A percentile compares a stretch with the other conserved stretches of the same genome.
These are phyloP conservation scores for Cytospora paraplurivora DNA, from an alignment of 2,329 filamentous ascomycete species.

Conservation along the genomic window DNA sequence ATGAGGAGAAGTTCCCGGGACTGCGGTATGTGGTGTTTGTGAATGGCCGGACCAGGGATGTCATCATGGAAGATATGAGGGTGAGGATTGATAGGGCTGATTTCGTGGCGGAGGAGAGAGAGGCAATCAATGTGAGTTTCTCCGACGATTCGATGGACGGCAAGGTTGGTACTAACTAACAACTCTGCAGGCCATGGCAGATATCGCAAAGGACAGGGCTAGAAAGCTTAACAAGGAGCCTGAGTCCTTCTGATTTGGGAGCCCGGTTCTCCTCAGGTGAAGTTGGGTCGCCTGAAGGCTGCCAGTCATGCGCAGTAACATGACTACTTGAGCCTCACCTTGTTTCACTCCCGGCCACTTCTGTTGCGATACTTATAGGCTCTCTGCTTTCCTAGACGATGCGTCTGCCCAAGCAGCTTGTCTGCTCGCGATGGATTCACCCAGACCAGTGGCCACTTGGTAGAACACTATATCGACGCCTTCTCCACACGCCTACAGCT, in stretches of 20 bases:
- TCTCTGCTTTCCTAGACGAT: not conserved
- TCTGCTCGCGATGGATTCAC: not conserved
- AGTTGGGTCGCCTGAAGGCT: slow-evolving; percentile 3
- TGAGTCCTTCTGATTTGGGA: slow-evolving; percentile 24
- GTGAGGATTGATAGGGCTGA: slow-evolving; percentile 70
- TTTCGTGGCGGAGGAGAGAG: slow-evolving; percentile 66
- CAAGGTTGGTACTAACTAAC: slow-evolving; percentile 32
- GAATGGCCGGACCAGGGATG: slow-evolving; percentile 72
- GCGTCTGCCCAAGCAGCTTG: not conserved
- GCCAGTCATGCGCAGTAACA: not conserved
- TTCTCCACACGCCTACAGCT: not conserved
- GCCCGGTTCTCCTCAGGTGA: slow-evolving; percentile 19
- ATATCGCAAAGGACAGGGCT: slow-evolving; percentile 82
- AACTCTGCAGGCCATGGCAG: slow-evolving; percentile 76
- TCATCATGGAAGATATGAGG: slow-evolving; percentile 83
- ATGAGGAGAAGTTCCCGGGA: slow-evolving; percentile 79
- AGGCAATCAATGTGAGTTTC: slow-evolving; percentile 69
- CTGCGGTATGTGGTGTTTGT: slow-evolving; percentile 91
- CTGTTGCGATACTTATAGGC: not conserved
- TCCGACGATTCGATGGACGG: slow-evolving; percentile 20
- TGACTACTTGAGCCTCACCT: not conserved
- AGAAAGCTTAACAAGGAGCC: slow-evolving; percentile 54
- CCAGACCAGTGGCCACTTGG: not conserved
- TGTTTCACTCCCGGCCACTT: not conserved
- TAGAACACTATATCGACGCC: not conserved